These are phyloP conservation scores for Pleoardoris graminearum DNA, from an alignment of 2,329 filamentous ascomycete species.

Conservation along the genomic window DNA sequence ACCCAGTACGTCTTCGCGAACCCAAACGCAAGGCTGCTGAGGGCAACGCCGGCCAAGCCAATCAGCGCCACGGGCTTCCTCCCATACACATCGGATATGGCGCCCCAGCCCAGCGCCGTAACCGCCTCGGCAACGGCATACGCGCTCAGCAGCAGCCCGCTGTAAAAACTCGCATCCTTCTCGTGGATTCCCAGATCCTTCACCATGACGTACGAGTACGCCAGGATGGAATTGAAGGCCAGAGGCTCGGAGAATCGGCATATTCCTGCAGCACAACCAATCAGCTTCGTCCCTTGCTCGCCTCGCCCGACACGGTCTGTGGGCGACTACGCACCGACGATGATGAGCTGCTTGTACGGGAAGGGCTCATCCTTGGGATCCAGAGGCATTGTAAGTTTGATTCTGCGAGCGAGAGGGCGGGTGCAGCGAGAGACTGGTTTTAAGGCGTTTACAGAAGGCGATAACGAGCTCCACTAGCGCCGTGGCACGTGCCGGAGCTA, in stretches of 20 bases:
- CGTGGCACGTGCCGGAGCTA: neutral
- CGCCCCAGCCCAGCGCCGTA: slow-evolving; percentile 69
- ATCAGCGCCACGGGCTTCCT: slow-evolving; percentile 48
- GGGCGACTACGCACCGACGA: slow-evolving; percentile 41
- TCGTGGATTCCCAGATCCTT: slow-evolving; percentile 43
- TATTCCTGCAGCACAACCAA: slow-evolving; percentile 64
- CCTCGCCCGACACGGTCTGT: neutral
- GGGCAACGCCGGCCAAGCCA: slow-evolving; percentile 75
- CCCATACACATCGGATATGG: slow-evolving; percentile 46
- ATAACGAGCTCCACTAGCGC: slow-evolving; percentile 5
- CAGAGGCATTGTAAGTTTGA: slow-evolving; percentile 25
- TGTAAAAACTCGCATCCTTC: slow-evolving; percentile 73
- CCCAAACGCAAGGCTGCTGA: slow-evolving; percentile 81
- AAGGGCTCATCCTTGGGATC: slow-evolving; percentile 46
- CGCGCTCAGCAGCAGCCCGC: slow-evolving; percentile 80
- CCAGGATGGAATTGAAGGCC: slow-evolving; percentile 91
- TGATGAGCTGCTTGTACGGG: slow-evolving; percentile 52
- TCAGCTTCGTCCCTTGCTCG: slow-evolving; percentile 18
- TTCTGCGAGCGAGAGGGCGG: neutral
- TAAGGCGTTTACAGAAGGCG: slow-evolving; percentile 3
- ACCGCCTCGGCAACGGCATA: slow-evolving; percentile 85
- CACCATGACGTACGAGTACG: slow-evolving; percentile 60
- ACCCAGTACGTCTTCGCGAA: slow-evolving; percentile 82
- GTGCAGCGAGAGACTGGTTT: neutral
- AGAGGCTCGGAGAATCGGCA: slow-evolving; percentile 92